A percentile compares a stretch with the other conserved stretches of the same genome.
Conservation (phyloP, 805 yeast genomes). For the Myxozyma mucilagina region DNA sequence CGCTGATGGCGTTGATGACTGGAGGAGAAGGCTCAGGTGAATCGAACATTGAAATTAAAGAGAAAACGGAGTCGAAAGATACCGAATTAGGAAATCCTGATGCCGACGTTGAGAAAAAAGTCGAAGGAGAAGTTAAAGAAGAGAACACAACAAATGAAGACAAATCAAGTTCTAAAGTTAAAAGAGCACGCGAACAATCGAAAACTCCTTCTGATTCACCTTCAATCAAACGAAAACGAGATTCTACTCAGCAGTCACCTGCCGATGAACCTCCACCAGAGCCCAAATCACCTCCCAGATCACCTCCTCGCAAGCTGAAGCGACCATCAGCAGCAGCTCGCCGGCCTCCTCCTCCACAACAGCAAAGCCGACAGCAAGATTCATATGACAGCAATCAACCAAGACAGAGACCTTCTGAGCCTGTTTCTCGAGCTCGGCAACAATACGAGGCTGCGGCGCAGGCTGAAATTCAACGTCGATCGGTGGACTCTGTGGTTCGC, state of each 20-base stretch:
- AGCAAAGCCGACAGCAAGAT: background rate
- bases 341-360: conserved; percentile 1
- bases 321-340: conserved; percentile 19
- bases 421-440: background rate
- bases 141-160: background rate
- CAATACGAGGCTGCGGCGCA: background rate
- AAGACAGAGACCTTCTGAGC: background rate
- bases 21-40: background rate
- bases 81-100: background rate
- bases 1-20: conserved; percentile 10
- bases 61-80: background rate
- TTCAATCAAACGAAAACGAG: background rate
- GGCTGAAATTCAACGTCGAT: conserved; percentile 12
- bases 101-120: background rate
- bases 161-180: too few species aligned
- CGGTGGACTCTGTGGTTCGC: conserved; percentile 66
- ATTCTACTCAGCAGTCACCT: background rate
- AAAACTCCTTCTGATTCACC: background rate
- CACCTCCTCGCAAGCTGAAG: conserved; percentile 32
- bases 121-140: too few species aligned
- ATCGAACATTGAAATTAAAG: background rate
- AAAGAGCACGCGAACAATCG: too few species aligned
- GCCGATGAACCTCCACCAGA: conserved; percentile 11
- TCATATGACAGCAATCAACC: background rate
- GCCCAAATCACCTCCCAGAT: conserved; percentile 29